A percentile compares a stretch with the other conserved stretches of the same genome.
Conservation (phyloP, 202 grass and related monocot species). For the Setaria italica region DNA sequence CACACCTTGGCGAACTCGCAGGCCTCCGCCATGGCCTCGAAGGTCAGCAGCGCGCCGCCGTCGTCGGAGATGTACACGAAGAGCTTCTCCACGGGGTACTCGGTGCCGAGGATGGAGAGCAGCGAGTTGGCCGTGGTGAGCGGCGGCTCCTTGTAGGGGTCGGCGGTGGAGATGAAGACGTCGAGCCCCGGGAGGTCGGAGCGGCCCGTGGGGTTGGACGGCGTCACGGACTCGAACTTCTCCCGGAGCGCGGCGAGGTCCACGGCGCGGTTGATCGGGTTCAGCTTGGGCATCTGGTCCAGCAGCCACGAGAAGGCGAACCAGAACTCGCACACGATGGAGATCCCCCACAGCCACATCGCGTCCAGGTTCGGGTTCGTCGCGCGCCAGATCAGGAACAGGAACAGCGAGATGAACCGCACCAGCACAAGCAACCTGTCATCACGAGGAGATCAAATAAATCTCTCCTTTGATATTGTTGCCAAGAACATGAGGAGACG, state of each 20-base stretch:
- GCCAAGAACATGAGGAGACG: not conserved
- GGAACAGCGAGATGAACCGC: constrained; percentile 70
- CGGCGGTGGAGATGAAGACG: constrained; percentile 90
- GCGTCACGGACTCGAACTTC: constrained; percentile 74
- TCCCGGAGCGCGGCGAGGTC: constrained; percentile 77
- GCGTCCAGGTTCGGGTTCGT: constrained; percentile 82
- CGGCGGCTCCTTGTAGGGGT: constrained; percentile 89
- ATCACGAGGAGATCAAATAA: not conserved
- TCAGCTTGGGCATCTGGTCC: constrained; percentile 84
- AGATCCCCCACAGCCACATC: constrained; percentile 88
- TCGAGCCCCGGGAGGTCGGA: constrained; percentile 92
- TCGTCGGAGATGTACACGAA: constrained; percentile 87
- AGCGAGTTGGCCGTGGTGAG: constrained; percentile 85
- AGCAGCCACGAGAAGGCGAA: constrained; percentile 94
- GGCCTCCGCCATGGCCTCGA: constrained; percentile 92
- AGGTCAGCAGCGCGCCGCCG: constrained; percentile 77
- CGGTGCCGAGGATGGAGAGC: constrained; percentile 79
- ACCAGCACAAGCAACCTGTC: constrained; percentile 54
- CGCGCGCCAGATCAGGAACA: constrained; percentile 82
- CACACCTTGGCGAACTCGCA: constrained; percentile 77
- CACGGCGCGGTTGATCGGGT: constrained; percentile 81
- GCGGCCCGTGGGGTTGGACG: constrained; percentile 67
- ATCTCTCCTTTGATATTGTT: not conserved
- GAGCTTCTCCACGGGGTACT: constrained; percentile 91
- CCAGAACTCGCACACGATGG: constrained; percentile 94